Evolutionary conservation across 306 rosid genomes (phyloP), one percentile per base, ranked within the genome.

Genomic region (Castanopsis chinensis): DNA sequence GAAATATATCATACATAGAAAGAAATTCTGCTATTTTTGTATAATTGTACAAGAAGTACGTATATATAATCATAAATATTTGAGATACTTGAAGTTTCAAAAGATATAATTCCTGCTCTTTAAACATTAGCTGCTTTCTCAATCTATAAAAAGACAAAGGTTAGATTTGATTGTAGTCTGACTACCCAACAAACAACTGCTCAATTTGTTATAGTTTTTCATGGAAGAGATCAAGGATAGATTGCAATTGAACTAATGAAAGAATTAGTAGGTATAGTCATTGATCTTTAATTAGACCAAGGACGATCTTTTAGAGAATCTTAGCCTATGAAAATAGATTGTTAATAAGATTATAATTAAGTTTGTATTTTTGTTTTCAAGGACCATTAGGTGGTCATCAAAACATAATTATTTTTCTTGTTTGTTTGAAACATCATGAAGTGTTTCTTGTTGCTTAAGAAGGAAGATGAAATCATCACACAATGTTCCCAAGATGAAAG

Each of bases 121-220:
- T 1, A 58, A 21, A 59, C 12, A 27, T 59, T 59, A 59, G 6
- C 6, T 59, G 65, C 65, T 10, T 23, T 23, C 65, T 59, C 32
- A 59, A 83, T 85, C 88, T 83, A 75, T 69, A 51, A 77, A 78
- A 86, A 70, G 76, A 74, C 76, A 81, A 72, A 78, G 3, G 80
- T 56, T 79, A 69, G 83, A 90, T 90, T 88, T 69, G 69, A 63
- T 41, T 88, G 92, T 77, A 74, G 85, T 77, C 69, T 64, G 85
- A 79, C 89, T 74, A 58, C 83, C 82, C 77, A 79, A 69, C 94
- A 86, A 30, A 71, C 25, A 68, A 77, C 80, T 79, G 82, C 78
- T 84, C 63, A 74, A 82, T 65, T 80, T 76, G 81, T 72, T 49
- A 75, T 27, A 81, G 51, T 19, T 69, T 76, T 69, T 58, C 69